Percentiles rank a stretch among this genome's conserved stretches.
phyloP scores from a whole-genome alignment of 106 monocot genomes.

The Dioscorea alata region DNA sequence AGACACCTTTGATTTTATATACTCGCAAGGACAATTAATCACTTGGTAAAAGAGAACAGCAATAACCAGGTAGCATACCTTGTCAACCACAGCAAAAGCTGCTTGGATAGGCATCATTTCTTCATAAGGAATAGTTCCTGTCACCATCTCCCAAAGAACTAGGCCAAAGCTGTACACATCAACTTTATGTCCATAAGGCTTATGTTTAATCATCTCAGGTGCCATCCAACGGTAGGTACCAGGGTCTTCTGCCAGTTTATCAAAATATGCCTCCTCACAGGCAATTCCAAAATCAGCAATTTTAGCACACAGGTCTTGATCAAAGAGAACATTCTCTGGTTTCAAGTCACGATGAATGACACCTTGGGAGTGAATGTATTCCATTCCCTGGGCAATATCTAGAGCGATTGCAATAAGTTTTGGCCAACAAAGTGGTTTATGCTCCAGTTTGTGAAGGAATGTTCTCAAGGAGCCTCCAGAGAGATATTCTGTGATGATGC shows the following conservation, averaged over 20 bases:
- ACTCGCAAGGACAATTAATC: too few species aligned
- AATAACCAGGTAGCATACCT: slow-evolving; percentile 28
- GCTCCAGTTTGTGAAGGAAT: slow-evolving; percentile 60
- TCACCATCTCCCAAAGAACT: slow-evolving; percentile 73
- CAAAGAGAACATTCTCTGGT: slow-evolving; percentile 74
- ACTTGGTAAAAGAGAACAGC: too few species aligned
- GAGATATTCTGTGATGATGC: slow-evolving; percentile 71
- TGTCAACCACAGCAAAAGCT: slow-evolving; percentile 87
- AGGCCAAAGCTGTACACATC: slow-evolving; percentile 87
- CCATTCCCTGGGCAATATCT: slow-evolving; percentile 67
- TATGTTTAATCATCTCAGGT: slow-evolving; percentile 83
- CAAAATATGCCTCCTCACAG: slow-evolving; percentile 62
- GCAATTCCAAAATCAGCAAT: slow-evolving; percentile 91
- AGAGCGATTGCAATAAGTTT: slow-evolving; percentile 46
- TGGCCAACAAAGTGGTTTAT: slow-evolving; percentile 42
- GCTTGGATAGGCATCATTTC: slow-evolving; percentile 81
- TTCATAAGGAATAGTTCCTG: slow-evolving; percentile 64
- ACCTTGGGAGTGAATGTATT: slow-evolving; percentile 79
- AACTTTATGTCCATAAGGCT: slow-evolving; percentile 54
- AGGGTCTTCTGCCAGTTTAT: slow-evolving; percentile 42
- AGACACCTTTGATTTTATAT: too few species aligned
- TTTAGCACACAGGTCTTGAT: slow-evolving; percentile 39
- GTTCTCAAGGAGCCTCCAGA: slow-evolving; percentile 72
- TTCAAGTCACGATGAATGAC: slow-evolving; percentile 79
- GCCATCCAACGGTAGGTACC: slow-evolving; percentile 91